A percentile compares a stretch with the other conserved stretches of the same genome.
Conservation (phyloP, 2,329 filamentous ascomycete species). For the Biscogniauxia mediterranea region DNA sequence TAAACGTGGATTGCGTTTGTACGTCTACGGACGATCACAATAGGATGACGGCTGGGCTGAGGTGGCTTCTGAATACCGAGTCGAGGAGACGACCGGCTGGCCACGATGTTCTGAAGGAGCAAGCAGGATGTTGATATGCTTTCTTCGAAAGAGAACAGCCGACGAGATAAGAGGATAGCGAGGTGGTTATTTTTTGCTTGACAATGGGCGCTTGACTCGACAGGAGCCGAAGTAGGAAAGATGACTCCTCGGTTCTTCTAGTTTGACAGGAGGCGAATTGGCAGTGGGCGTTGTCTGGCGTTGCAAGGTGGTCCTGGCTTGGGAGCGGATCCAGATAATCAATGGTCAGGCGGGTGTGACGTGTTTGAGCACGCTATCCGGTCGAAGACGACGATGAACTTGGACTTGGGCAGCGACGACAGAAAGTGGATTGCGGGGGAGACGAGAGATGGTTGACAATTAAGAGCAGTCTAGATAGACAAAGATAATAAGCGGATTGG, state of each 20-base stretch:
- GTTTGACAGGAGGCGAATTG: conserved; percentile 20
- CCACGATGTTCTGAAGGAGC: conserved; percentile 17
- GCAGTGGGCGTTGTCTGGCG: conserved; percentile 20
- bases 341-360: conserved; percentile 32
- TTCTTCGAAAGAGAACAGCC: conserved; percentile 38
- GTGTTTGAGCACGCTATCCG: conserved; percentile 28
- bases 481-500: conserved; percentile 23
- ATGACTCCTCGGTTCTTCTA: conserved; percentile 43
- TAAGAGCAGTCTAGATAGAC: conserved; percentile 26
- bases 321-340: conserved; percentile 30
- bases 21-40: conserved; percentile 12
- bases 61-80: conserved; percentile 27
- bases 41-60: conserved; percentile 16
- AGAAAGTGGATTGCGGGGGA: conserved; percentile 15
- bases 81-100: conserved; percentile 24
- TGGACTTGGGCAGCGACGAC: conserved; percentile 12
- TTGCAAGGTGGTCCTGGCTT: conserved; percentile 25
- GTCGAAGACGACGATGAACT: conserved; percentile 18
- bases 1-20: conserved; percentile 8
- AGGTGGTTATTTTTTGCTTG: conserved; percentile 24
- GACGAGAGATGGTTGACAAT: conserved; percentile 11
- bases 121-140: conserved; percentile 13
- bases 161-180: conserved; percentile 27
- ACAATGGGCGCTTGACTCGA: conserved; percentile 32
- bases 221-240: conserved; percentile 44